Conservation (phyloP, 352 stramenopile genomes). For the Salisapilia sapeloensis region DNA sequence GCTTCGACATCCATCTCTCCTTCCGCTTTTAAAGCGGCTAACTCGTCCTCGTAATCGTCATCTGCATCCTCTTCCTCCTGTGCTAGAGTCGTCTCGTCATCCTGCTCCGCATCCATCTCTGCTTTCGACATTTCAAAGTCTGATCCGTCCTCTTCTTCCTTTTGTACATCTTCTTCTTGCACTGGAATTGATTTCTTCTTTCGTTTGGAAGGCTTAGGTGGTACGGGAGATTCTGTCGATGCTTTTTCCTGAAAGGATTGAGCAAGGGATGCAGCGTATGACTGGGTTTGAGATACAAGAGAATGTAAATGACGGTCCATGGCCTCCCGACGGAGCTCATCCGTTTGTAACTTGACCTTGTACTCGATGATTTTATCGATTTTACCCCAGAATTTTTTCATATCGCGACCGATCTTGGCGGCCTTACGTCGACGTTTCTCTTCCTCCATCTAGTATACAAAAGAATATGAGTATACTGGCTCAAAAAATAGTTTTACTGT, state of each 20-base stretch:
- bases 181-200: conserved; percentile 7
- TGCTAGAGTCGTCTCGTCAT: conserved; percentile 26
- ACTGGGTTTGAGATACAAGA: conserved; percentile 93
- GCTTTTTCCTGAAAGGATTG: conserved; percentile 23
- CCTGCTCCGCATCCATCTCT: conserved; percentile 20
- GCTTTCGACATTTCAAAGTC: conserved; percentile 7
- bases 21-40: conserved; percentile 51
- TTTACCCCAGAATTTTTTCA: conserved; percentile 94
- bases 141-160: conserved; percentile 6
- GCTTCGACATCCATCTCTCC: conserved; percentile 69
- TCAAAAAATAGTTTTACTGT: neutral
- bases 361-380: conserved; percentile 97
- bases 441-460: conserved; percentile 14
- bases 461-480: neutral
- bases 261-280: conserved; percentile 84
- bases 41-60: conserved; percentile 21
- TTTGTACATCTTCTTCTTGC: conserved; percentile 6
- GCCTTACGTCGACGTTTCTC: conserved; percentile 28
- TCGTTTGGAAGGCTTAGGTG: conserved; percentile 1
- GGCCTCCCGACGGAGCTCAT: conserved; percentile 66
- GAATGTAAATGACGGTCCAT: conserved; percentile 96
- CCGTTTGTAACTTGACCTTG: conserved; percentile 89
- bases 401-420: conserved; percentile 66
- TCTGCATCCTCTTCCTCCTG: conserved; percentile 8
- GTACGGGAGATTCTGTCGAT: neutral